Conservation (phyloP, 805 yeast genomes). For the Zygosaccharomyces rouxii region DNA sequence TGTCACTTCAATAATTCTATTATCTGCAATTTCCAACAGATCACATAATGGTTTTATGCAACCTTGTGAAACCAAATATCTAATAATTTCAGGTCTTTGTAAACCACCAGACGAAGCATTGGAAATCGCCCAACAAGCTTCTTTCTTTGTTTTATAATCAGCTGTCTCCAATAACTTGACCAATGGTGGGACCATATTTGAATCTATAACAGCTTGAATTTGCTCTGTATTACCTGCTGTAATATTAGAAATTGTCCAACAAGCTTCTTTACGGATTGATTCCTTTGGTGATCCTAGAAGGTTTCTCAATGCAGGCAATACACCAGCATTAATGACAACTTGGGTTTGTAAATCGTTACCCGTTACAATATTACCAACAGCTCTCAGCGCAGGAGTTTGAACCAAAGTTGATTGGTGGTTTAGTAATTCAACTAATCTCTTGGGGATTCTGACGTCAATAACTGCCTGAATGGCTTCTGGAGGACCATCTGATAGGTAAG, state of each 20-base stretch:
- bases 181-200: slow-evolving; percentile 87
- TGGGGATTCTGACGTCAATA: slow-evolving; percentile 92
- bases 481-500: slow-evolving; percentile 90
- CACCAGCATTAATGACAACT: slow-evolving; percentile 88
- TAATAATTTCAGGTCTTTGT: slow-evolving; percentile 85
- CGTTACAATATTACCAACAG: slow-evolving; percentile 96
- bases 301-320: slow-evolving; percentile 76
- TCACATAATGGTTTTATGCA: slow-evolving; percentile 97
- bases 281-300: slow-evolving; percentile 82
- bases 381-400: slow-evolving; percentile 95
- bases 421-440: slow-evolving; percentile 85
- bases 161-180: slow-evolving; percentile 75
- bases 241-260: slow-evolving; percentile 98
- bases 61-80: slow-evolving; percentile 90
- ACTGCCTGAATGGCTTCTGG: slow-evolving; percentile 94
- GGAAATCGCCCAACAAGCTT: slow-evolving; percentile 99
- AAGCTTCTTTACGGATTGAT: slow-evolving; percentile 91
- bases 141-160: slow-evolving; percentile 94
- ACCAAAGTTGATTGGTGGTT: slow-evolving; percentile 79
- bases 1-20: slow-evolving; percentile 89
- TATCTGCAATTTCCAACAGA: slow-evolving; percentile 79
- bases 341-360: slow-evolving; percentile 97
- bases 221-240: slow-evolving; percentile 96
- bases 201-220: slow-evolving; percentile 94
- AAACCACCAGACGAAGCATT: slow-evolving; percentile 97